phyloP scores from a whole-genome alignment of 441 rosid species.

The Viola pubescens region DNA sequence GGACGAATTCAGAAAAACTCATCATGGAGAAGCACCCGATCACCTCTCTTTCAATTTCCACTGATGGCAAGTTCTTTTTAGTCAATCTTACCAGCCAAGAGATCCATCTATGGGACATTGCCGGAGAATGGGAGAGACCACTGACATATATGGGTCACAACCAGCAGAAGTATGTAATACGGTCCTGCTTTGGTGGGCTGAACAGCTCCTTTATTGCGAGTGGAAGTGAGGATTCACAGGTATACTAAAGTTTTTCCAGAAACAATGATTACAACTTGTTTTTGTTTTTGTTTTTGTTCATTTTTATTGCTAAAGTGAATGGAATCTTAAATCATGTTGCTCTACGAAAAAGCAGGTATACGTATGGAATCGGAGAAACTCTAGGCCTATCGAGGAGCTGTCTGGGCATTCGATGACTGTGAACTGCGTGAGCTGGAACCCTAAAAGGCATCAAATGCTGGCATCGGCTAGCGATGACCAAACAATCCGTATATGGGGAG shows the following conservation, averaged over 20 bases:
- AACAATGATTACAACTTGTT: not conserved
- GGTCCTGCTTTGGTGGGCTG: slow-evolving; percentile 89
- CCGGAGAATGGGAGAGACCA: slow-evolving; percentile 55
- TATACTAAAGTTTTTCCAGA: slow-evolving; percentile 14
- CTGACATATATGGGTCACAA: slow-evolving; percentile 56
- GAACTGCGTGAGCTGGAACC: slow-evolving; percentile 88
- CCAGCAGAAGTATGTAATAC: slow-evolving; percentile 72
- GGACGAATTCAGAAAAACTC: slow-evolving; percentile 48
- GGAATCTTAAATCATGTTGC: not conserved
- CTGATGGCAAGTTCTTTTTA: slow-evolving; percentile 58
- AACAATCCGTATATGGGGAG: slow-evolving; percentile 79
- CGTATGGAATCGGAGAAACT: slow-evolving; percentile 53
- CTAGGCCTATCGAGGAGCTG: slow-evolving; percentile 58
- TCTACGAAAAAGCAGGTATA: slow-evolving; percentile 42
- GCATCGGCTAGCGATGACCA: slow-evolving; percentile 92
- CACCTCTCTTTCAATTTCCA: slow-evolving; percentile 64
- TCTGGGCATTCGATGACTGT: slow-evolving; percentile 74
- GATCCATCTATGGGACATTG: slow-evolving; percentile 89
- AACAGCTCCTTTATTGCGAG: slow-evolving; percentile 77
- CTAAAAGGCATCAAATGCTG: slow-evolving; percentile 58
- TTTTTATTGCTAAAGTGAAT: slow-evolving; percentile 3
- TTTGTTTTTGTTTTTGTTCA: too few species aligned
- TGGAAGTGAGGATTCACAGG: slow-evolving; percentile 83
- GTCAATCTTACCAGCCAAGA: slow-evolving; percentile 80
- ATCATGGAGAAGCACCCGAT: slow-evolving; percentile 63